Conservation (phyloP, 345 rosid genomes). For the Syzygium aqueum region DNA sequence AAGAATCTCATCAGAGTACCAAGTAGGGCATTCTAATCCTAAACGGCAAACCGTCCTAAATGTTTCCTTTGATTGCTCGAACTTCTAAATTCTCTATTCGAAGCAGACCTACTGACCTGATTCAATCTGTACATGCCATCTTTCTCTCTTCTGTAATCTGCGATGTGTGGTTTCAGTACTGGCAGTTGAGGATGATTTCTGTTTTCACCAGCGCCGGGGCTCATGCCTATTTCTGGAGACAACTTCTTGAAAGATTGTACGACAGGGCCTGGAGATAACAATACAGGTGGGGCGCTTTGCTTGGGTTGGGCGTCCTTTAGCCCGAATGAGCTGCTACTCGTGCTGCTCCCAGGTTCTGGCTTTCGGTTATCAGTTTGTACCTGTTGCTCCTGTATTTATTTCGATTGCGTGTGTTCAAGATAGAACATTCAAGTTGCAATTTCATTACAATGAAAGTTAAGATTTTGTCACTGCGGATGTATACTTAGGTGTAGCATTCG, state of each 20-base stretch:
- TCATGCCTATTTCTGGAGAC: slow-evolving; percentile 7
- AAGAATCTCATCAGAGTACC: background rate
- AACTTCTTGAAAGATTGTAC: slow-evolving; percentile 6
- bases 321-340: slow-evolving; percentile 24
- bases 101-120: slow-evolving; percentile 34
- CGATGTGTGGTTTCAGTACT: slow-evolving; percentile 3
- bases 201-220: slow-evolving; percentile 5
- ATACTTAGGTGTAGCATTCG: background rate
- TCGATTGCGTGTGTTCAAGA: background rate
- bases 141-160: slow-evolving; percentile 4
- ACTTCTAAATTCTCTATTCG: slow-evolving; percentile 43
- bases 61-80: slow-evolving; percentile 17
- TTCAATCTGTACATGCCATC: slow-evolving; percentile 18
- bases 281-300: slow-evolving; percentile 4
- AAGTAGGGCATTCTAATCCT: slow-evolving; percentile 8
- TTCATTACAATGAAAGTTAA: background rate
- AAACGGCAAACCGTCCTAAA: slow-evolving; percentile 12
- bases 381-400: background rate
- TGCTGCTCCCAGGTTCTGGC: slow-evolving; percentile 24
- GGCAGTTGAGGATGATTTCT: slow-evolving; percentile 29
- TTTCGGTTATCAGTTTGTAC: background rate
- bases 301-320: slow-evolving; percentile 2
- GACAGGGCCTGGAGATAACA: slow-evolving; percentile 12
- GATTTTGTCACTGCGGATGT: background rate
- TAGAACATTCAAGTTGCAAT: background rate